Evolutionary conservation across 2,329 filamentous ascomycete species (phyloP).

Genomic region (Knoxdaviesia proteae): DNA sequence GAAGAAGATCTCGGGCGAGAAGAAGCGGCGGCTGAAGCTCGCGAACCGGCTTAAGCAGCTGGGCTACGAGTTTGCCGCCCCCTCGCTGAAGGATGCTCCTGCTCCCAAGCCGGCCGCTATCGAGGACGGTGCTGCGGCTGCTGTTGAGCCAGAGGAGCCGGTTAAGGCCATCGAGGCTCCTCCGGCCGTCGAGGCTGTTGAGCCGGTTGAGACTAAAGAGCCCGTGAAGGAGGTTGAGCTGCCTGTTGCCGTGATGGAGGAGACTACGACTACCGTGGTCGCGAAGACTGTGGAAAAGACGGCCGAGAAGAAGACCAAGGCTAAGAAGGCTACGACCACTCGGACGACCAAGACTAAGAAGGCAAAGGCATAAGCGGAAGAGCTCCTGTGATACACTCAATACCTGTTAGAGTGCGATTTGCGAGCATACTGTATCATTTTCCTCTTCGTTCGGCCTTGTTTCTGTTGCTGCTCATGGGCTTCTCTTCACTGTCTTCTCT

Average conservation of each 20-base stretch:
- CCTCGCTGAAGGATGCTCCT: constrained; percentile 40
- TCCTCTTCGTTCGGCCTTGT: too few species aligned
- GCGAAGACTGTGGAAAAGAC: constrained; percentile 10
- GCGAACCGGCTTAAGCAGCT: constrained; percentile 56
- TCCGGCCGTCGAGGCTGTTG: constrained; percentile 15
- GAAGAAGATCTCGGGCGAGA: constrained; percentile 52
- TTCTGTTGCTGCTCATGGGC: too few species aligned
- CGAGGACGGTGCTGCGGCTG: constrained; percentile 10
- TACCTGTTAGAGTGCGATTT: too few species aligned
- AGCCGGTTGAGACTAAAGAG: constrained; percentile 1
- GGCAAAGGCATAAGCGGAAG: constrained; percentile 4
- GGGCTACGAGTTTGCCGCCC: constrained; percentile 66
- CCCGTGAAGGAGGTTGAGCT: constrained; percentile 11
- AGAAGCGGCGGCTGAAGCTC: constrained; percentile 45
- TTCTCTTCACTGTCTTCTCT: too few species aligned
- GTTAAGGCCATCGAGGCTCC: constrained; percentile 18
- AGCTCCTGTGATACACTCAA: too few species aligned
- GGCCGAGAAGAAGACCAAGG: constrained; percentile 13
- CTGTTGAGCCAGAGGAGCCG: constrained; percentile 10
- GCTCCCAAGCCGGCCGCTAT: constrained; percentile 16
- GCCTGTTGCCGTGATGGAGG: constrained; percentile 5
- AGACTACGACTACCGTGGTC: too few species aligned
- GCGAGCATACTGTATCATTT: too few species aligned
- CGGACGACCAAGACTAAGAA: constrained; percentile 16
- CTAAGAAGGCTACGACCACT: constrained; percentile 14